Conservation (phyloP, 2,329 filamentous ascomycete genomes). For the Nigrograna mackinnonii region DNA sequence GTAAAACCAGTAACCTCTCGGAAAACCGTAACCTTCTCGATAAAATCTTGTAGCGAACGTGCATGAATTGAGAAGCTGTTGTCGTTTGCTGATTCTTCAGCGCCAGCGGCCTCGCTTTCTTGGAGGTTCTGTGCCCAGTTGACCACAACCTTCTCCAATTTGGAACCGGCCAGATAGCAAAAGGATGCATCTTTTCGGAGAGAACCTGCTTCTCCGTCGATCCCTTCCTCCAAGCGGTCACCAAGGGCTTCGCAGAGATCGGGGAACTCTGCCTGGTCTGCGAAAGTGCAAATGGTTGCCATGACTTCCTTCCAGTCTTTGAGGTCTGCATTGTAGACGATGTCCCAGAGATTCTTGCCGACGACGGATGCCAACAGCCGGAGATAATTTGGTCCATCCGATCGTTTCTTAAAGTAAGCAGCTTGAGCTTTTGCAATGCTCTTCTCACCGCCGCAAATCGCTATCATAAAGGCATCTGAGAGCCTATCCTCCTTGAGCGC, state of each 20-base stretch:
- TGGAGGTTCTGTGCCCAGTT: slow-evolving; percentile 93
- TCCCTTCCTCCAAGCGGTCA: slow-evolving; percentile 79
- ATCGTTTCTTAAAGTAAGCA: slow-evolving; percentile 84
- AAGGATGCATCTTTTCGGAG: slow-evolving; percentile 88
- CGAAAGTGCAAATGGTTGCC: slow-evolving; percentile 94
- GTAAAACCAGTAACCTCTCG: slow-evolving; percentile 90
- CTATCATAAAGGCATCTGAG: slow-evolving; percentile 96
- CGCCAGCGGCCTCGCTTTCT: slow-evolving; percentile 76
- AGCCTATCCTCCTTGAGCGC: slow-evolving; percentile 87
- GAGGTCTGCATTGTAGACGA: slow-evolving; percentile 94
- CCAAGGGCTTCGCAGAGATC: slow-evolving; percentile 94
- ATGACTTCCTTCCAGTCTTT: slow-evolving; percentile 96
- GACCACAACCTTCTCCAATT: slow-evolving; percentile 92
- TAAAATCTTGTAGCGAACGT: slow-evolving; percentile 84
- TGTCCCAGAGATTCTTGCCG: slow-evolving; percentile 95
- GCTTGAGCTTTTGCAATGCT: slow-evolving; percentile 93
- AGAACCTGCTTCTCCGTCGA: slow-evolving; percentile 53
- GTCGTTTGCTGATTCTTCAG: slow-evolving; percentile 70
- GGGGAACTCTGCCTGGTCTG: slow-evolving; percentile 86
- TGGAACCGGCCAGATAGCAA: slow-evolving; percentile 94
- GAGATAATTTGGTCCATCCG: slow-evolving; percentile 85
- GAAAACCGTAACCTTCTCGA: slow-evolving; percentile 98
- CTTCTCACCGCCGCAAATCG: slow-evolving; percentile 92
- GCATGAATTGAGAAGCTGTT: slow-evolving; percentile 93
- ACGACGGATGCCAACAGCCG: slow-evolving; percentile 89